A percentile compares a stretch with the other conserved stretches of the same genome.
Evolutionary conservation across 225 moss, liverwort and hornwort genomes (phyloP).

Genomic region (Polytrichum commune): DNA sequence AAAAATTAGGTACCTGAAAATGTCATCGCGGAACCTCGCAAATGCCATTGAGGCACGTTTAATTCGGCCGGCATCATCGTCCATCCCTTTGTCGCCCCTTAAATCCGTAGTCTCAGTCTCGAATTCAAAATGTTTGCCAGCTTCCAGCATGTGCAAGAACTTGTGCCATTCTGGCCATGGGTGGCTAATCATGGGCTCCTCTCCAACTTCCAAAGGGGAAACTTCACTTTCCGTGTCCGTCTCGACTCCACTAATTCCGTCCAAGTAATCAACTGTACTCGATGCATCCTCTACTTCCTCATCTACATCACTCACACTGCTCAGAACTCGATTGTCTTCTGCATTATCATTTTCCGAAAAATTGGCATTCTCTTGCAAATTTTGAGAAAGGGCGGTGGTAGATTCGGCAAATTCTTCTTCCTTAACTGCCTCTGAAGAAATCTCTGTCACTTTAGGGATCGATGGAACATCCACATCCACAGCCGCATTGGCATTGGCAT

Average conservation of each 20-base stretch:
- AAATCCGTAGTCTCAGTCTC: slow-evolving; percentile 29
- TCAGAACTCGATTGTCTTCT: not conserved
- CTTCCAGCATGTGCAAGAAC: slow-evolving; percentile 41
- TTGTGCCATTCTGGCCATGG: slow-evolving; percentile 47
- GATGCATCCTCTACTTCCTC: slow-evolving; percentile 29
- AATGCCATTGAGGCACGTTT: slow-evolving; percentile 89
- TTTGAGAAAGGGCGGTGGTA: too few species aligned
- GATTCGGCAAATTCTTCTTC: not conserved
- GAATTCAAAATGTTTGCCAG: slow-evolving; percentile 44
- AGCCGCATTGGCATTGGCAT: slow-evolving; percentile 7
- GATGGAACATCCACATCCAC: slow-evolving; percentile 11
- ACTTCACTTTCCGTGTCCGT: not conserved
- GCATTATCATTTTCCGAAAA: not conserved
- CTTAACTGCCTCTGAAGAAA: slow-evolving; percentile 10
- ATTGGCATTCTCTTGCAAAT: too few species aligned
- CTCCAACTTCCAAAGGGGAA: not conserved
- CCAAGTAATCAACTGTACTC: slow-evolving; percentile 20
- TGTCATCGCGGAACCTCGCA: slow-evolving; percentile 79
- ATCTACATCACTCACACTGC: not conserved
- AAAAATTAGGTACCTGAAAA: slow-evolving; percentile 42
- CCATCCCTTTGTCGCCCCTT: slow-evolving; percentile 19
- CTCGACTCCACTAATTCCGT: slow-evolving; percentile 2
- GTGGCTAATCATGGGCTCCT: slow-evolving; percentile 6
- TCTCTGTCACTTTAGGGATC: not conserved
- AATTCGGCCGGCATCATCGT: slow-evolving; percentile 44